Evolutionary conservation across 164 flowering plant genomes (phyloP), one percentile per base, ranked within the genome.

Genomic region (Liriodendron chinense): DNA sequence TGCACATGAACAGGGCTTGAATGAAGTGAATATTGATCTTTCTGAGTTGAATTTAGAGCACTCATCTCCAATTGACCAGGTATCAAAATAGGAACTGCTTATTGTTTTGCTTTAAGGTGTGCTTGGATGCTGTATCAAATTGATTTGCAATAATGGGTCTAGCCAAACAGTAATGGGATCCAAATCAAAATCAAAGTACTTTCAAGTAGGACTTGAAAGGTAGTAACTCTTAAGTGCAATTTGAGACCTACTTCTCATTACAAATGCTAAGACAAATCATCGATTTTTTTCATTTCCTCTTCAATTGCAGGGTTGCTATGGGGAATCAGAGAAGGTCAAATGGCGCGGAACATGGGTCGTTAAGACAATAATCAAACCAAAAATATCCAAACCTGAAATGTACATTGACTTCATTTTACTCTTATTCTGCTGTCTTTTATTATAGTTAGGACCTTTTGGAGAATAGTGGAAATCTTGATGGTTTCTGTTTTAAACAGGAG

Each of bases 341-440:
- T 89, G 92, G 89, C 85, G 85, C 63, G 92, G 92, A 83, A 89
- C 87, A 48, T 87, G 90, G 90, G 90, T 89, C 50, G 85, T 89
- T 9, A 87, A 85, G 75, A 87, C 92, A 63, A 79, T 81, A 24
- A 82, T 89, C 25, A 78, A 75, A 78, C 84, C 84, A 77, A 81
- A 78, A 18, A 83, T 82, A 13, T 28, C 72, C 18, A 59, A 80
- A 22, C 85, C 88, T 34, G 81, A 79, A 24, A 82, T 80, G 92
- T 86, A 34, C 22, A 77, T 77, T 74, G 48, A 28, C 16, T 66
- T 7, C 47, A 9, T 21, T 70, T 2, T 57, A 34, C 24, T 20
- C 59, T 47, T 24, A 23, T 34, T 47, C 47, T 26, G 2, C 57
- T 77, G 9, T 71, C 68, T 3, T 18, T 68, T 23, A 23, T 22